Conservation (phyloP, 139 green algal species). For the Chlamydomonas asymmetrica region DNA sequence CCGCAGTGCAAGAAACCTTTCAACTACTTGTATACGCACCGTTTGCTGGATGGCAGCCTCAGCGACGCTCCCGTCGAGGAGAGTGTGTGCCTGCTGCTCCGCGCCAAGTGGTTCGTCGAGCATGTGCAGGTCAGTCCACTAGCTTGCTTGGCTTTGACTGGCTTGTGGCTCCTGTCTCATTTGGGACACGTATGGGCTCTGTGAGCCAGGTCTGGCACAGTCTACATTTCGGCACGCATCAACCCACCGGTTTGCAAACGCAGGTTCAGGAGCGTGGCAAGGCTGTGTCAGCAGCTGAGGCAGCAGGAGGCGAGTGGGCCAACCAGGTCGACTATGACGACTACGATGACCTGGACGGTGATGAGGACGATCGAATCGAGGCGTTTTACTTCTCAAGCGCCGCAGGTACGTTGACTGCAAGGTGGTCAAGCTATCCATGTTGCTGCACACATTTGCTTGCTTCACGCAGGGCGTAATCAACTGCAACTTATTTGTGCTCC, state of each 20-base stretch:
- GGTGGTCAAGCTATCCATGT: not conserved
- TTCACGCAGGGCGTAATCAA: not conserved
- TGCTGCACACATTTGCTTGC: not conserved
- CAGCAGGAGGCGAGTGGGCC: conserved; percentile 34
- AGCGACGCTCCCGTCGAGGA: conserved; percentile 79
- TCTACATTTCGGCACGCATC: too few species aligned
- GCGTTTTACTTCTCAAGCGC: conserved; percentile 74
- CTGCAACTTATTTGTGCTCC: too few species aligned
- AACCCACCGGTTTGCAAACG: too few species aligned
- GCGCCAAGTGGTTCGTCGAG: conserved; percentile 79
- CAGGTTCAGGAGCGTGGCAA: conserved; percentile 42
- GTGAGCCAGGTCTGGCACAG: too few species aligned
- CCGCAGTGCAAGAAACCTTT: conserved; percentile 78
- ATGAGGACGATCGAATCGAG: conserved; percentile 65
- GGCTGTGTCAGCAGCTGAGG: conserved; percentile 29
- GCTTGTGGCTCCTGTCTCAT: too few species aligned
- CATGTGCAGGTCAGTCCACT: conserved; percentile 55
- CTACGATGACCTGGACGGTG: conserved; percentile 65
- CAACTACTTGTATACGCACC: conserved; percentile 63
- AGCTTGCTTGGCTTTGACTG: too few species aligned
- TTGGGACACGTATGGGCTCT: conserved; percentile 21
- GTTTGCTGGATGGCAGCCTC: conserved; percentile 72
- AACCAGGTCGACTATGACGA: conserved; percentile 67
- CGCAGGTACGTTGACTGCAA: conserved; percentile 33
- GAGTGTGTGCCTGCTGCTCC: conserved; percentile 76